Percentiles rank a stretch among this genome's conserved stretches.
Evolutionary conservation across 2,329 filamentous ascomycete species (phyloP).

Genomic region (Pseudogymnoascus sp.): DNA sequence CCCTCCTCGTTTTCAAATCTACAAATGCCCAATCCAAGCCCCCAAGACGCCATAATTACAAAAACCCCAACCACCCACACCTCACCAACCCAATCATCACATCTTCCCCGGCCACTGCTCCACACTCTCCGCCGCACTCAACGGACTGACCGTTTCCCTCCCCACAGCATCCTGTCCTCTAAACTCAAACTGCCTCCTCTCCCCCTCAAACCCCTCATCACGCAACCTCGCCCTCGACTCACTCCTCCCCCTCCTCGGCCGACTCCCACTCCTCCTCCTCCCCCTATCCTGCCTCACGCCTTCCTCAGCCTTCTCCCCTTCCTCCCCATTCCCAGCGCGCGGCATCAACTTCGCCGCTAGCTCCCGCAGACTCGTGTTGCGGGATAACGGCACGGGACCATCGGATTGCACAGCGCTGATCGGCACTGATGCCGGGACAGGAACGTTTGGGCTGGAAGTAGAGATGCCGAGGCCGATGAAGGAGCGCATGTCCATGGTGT

Average conservation of each 20-base stretch:
- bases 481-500: constrained; percentile 6
- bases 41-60: background rate
- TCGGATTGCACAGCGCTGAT: background rate
- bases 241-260: constrained; percentile 20
- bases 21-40: background rate
- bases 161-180: constrained; percentile 16
- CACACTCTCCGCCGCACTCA: background rate
- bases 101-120: constrained; percentile 1
- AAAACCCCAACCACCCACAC: background rate
- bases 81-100: background rate
- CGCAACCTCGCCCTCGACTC: constrained; percentile 17
- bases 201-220: constrained; percentile 9
- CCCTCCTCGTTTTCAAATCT: background rate
- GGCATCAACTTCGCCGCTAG: constrained; percentile 11
- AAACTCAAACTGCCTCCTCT: constrained; percentile 18
- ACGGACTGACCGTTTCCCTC: background rate
- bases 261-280: constrained; percentile 14
- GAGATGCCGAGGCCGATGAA: constrained; percentile 1
- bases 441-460: background rate
- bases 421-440: background rate
- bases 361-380: background rate
- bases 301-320: background rate
- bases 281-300: constrained; percentile 9
- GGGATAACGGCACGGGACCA: background rate
- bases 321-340: constrained; percentile 8